Evolutionary conservation across 2,329 filamentous ascomycete species (phyloP), one percentile per base, ranked within the genome.

Genomic region (Trichophyton mentagrophytes): DNA sequence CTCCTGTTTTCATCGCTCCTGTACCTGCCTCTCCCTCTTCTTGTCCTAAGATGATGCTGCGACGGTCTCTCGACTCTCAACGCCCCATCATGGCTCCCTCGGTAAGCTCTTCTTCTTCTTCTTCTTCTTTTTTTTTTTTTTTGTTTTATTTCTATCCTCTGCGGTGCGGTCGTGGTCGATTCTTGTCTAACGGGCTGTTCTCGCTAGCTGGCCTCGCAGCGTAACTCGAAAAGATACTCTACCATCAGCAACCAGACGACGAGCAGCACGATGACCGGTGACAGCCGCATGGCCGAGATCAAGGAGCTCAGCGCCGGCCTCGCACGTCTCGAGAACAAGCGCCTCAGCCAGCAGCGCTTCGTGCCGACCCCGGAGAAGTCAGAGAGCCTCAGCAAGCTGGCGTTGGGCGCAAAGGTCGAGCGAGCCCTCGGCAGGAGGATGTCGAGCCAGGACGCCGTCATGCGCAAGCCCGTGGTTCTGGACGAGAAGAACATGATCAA

Each of bases 301-400:
- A 82, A 86, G 73, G 83, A 88, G 66, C 90, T 93, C 73, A 87
- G 88, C 68, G 83, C 86, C 63, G 86, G 88, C 62, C 83, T 96
- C 65, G 86, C 90, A 69, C 88, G 90, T 69, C 88, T 96, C 77
- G 89, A 95, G 74, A 93, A 95, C 79, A 90, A 89, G 76, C 88
- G 87, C 57, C 84, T 96, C 30, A 78, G 84, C 67, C 83, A 87
- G 68, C 91, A 96, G 78, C 87, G 91, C 67, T 91, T 91, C 70
- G 80, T 84, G 61, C 83, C 91, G 65, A 87, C 80, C 71, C 83
- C 87, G 64, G 85, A 92, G 74, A 95, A 95, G 80, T 84, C 81
- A 20, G 88, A 89, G 69, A 86, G 87, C 71, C 79, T 95, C 74
- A 86, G 85, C 78, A 95, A 95, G 77, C 82, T 95, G 62, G 90